Conservation (phyloP, 2,329 filamentous ascomycete genomes). For the Akanthomyces muscarius region DNA sequence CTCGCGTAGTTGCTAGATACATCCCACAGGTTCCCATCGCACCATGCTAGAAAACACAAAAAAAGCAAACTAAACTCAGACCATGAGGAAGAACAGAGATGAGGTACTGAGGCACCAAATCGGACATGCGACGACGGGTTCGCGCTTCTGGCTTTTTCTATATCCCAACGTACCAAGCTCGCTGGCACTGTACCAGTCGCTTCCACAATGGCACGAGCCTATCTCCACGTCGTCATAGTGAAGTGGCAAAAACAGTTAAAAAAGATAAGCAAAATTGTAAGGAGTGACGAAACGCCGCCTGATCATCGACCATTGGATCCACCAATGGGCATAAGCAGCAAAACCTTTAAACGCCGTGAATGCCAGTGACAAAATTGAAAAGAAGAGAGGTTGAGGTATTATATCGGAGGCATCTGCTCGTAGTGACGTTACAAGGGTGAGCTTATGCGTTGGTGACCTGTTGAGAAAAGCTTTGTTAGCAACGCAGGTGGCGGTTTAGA, state of each 20-base stretch:
- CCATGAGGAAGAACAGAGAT: constrained; percentile 5
- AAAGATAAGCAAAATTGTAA: constrained; percentile 26
- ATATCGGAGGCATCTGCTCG: constrained; percentile 14
- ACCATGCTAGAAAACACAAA: constrained; percentile 9
- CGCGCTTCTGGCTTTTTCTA: constrained; percentile 13
- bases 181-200: constrained; percentile 13
- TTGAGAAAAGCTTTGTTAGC: constrained; percentile 19
- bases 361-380: constrained; percentile 30
- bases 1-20: constrained; percentile 16
- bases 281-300: constrained; percentile 32
- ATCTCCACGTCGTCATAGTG: constrained; percentile 32
- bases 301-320: constrained; percentile 31
- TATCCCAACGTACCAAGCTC: constrained; percentile 11
- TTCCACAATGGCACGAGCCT: constrained; percentile 24
- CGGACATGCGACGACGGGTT: background rate
- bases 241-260: constrained; percentile 18
- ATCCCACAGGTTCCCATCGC: constrained; percentile 8
- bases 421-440: constrained; percentile 23
- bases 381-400: constrained; percentile 19
- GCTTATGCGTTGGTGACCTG: constrained; percentile 59
- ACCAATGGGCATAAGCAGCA: constrained; percentile 36
- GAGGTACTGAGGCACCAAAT: background rate
- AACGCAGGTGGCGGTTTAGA: background rate
- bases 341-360: constrained; percentile 40
- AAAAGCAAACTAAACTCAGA: constrained; percentile 5